These are phyloP conservation scores for Epithele typhae DNA, from an alignment of 768 basidiomycete species.

Conservation along the genomic window DNA sequence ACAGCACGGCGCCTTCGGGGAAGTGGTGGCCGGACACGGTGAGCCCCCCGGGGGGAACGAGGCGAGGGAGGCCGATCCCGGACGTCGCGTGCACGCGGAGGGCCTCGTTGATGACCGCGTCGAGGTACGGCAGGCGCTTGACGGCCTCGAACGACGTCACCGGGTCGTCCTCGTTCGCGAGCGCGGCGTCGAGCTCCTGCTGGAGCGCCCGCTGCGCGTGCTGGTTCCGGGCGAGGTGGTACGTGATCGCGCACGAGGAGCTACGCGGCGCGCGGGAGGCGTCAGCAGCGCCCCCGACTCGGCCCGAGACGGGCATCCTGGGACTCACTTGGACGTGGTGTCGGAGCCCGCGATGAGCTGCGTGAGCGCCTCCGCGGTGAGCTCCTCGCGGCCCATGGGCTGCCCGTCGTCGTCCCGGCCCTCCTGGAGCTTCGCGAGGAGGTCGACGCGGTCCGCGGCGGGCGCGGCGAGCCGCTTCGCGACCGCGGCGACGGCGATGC, in stretches of 20 bases:
- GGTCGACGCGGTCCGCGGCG: slow-evolving; percentile 65
- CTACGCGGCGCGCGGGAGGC: slow-evolving; percentile 33
- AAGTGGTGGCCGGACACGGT: slow-evolving; percentile 55
- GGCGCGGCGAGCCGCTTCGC: slow-evolving; percentile 60
- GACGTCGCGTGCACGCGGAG: slow-evolving; percentile 84
- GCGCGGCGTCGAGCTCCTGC: slow-evolving; percentile 61
- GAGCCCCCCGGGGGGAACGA: slow-evolving; percentile 72
- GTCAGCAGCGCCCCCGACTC: background rate
- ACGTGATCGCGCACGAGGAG: slow-evolving; percentile 87
- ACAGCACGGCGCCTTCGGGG: slow-evolving; percentile 71
- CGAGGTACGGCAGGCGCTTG: slow-evolving; percentile 73
- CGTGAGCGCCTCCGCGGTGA: slow-evolving; percentile 86
- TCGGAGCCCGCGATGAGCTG: slow-evolving; percentile 88
- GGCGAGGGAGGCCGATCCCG: slow-evolving; percentile 75
- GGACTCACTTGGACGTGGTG: slow-evolving; percentile 83
- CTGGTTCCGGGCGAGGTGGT: slow-evolving; percentile 72
- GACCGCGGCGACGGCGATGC: slow-evolving; percentile 67
- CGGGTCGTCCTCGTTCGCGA: slow-evolving; percentile 56
- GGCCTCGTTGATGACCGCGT: slow-evolving; percentile 85
- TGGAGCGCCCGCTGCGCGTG: slow-evolving; percentile 67
- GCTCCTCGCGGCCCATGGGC: slow-evolving; percentile 72
- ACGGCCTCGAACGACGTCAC: slow-evolving; percentile 63
- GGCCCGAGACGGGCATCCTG: background rate
- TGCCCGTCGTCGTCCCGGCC: slow-evolving; percentile 80
- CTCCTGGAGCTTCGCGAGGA: slow-evolving; percentile 75